Percentiles rank a stretch among this genome's conserved stretches.
These are phyloP conservation scores for Periconia macrospinosa DNA, from an alignment of 2,329 filamentous ascomycete species.

Conservation along the genomic window DNA sequence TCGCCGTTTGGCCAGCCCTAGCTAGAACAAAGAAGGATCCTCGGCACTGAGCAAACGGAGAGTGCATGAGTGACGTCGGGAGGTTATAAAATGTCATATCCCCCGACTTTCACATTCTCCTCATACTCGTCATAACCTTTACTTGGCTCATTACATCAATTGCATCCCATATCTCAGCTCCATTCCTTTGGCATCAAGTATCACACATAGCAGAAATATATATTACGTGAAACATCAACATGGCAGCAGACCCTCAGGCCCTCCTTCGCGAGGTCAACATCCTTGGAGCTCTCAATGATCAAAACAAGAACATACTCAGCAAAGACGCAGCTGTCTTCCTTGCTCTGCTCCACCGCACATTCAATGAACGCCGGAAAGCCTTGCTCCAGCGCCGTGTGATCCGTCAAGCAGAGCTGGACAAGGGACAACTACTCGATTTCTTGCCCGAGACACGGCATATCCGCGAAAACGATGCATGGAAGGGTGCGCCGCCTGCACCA, in stretches of 20 bases:
- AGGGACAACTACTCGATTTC: constrained; percentile 87
- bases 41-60: constrained; percentile 27
- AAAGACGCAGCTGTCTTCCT: constrained; percentile 90
- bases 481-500: constrained; percentile 85
- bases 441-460: constrained; percentile 94
- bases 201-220: background rate
- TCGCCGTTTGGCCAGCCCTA: constrained; percentile 31
- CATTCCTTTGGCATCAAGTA: background rate
- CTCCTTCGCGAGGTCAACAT: constrained; percentile 88
- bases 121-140: constrained; percentile 27
- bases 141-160: constrained; percentile 15
- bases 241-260: constrained; percentile 60
- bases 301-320: constrained; percentile 87
- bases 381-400: constrained; percentile 83
- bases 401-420: constrained; percentile 91
- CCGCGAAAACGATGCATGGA: constrained; percentile 92
- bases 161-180: constrained; percentile 19
- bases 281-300: constrained; percentile 75
- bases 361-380: constrained; percentile 85
- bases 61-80: constrained; percentile 37
- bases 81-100: constrained; percentile 28
- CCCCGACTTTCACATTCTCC: constrained; percentile 15
- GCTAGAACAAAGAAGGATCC: constrained; percentile 33
- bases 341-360: constrained; percentile 89
- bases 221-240: constrained; percentile 14